Percentiles rank a stretch among this genome's conserved stretches.
phyloP scores from a whole-genome alignment of 192 early-diverging fungal species.

The Gryganskiella cystojenkinii region DNA sequence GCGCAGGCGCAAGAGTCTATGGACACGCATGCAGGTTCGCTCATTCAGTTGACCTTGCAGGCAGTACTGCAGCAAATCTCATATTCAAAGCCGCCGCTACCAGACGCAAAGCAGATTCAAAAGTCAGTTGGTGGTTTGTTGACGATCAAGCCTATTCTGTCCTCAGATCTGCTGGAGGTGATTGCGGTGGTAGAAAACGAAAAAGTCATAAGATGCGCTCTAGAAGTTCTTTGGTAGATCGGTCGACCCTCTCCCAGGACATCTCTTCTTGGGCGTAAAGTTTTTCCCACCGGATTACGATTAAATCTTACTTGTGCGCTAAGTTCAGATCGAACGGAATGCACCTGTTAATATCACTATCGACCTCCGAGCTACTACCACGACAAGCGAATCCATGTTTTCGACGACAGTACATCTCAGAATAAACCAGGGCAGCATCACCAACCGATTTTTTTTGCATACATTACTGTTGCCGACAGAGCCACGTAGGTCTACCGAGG shows the following conservation, averaged over 20 bases:
- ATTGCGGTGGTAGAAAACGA: conserved; percentile 55
- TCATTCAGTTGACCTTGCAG: conserved; percentile 61
- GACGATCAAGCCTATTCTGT: conserved; percentile 57
- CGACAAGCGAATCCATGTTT: conserved; percentile 15
- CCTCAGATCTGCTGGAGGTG: conserved; percentile 62
- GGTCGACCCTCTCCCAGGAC: conserved; percentile 21
- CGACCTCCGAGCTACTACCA: conserved; percentile 2
- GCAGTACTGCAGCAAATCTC: conserved; percentile 61
- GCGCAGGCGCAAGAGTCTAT: conserved; percentile 43
- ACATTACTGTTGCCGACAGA: conserved; percentile 9
- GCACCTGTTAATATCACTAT: background rate
- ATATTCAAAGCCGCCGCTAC: conserved; percentile 42
- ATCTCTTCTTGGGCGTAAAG: conserved; percentile 23
- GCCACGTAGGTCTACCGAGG: background rate
- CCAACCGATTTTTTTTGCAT: background rate
- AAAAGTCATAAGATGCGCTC: conserved; percentile 40
- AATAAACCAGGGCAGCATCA: too few relatives aligned
- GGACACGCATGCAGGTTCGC: conserved; percentile 55
- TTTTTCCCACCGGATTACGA: conserved; percentile 39
- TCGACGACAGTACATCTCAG: conserved; percentile 17
- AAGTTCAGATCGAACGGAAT: background rate
- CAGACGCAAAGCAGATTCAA: conserved; percentile 57
- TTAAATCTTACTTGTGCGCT: conserved; percentile 18
- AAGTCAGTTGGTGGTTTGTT: conserved; percentile 59
- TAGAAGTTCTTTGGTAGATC: conserved; percentile 57